These are phyloP conservation scores for Xylaria intraflava DNA, from an alignment of 495 filamentous ascomycete genomes.

Conservation along the genomic window DNA sequence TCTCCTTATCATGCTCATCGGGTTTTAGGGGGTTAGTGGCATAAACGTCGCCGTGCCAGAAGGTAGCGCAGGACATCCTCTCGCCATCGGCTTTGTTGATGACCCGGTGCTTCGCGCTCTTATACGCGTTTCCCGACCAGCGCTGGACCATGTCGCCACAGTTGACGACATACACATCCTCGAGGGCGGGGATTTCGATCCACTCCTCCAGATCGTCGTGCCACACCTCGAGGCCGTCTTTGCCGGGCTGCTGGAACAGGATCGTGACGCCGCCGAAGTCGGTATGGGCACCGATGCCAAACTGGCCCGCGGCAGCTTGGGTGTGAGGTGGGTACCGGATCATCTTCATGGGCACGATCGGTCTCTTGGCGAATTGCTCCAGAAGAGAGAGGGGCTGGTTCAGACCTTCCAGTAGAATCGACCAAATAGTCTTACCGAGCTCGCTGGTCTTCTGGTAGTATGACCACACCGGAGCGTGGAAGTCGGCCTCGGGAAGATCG, in stretches of 20 bases:
- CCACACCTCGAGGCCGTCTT: constrained; percentile 37
- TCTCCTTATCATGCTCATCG: background rate
- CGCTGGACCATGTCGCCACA: constrained; percentile 34
- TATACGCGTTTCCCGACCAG: constrained; percentile 32
- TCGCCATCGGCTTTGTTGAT: constrained; percentile 27
- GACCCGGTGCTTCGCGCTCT: constrained; percentile 35
- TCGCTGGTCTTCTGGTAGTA: constrained; percentile 32
- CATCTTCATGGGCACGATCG: constrained; percentile 31
- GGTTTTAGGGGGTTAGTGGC: background rate
- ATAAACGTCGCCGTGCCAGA: background rate
- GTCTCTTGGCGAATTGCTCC: constrained; percentile 37
- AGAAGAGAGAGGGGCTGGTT: constrained; percentile 27
- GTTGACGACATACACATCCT: constrained; percentile 36
- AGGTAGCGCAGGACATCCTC: constrained; percentile 21
- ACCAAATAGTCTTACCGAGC: constrained; percentile 23
- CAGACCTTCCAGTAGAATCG: constrained; percentile 32
- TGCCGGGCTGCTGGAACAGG: constrained; percentile 35
- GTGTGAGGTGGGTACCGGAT: constrained; percentile 33
- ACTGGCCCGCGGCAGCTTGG: constrained; percentile 28
- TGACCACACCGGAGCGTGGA: constrained; percentile 38
- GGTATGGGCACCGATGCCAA: constrained; percentile 24
- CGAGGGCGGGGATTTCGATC: constrained; percentile 26
- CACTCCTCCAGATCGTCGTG: constrained; percentile 25
- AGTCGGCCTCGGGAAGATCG: constrained; percentile 32
- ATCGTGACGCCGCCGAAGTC: constrained; percentile 33